Conservation (phyloP, 805 yeast species). For the Pichia scutulata region DNA sequence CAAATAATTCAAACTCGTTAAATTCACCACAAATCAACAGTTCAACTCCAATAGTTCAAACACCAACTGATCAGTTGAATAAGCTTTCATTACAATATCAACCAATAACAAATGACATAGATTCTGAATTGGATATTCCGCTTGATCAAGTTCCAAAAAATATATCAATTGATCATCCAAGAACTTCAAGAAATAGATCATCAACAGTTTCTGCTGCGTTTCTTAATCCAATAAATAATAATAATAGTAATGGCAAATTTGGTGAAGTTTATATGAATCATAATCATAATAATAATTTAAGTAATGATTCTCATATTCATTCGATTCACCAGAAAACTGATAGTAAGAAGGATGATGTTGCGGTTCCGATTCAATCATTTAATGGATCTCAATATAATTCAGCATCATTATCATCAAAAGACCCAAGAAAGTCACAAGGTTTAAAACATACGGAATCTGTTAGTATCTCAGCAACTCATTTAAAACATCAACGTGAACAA, state of each 20-base stretch:
- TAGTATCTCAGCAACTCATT: slow-evolving; percentile 18
- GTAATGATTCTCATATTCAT: neutral
- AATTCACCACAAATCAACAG: neutral
- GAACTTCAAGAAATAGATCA: slow-evolving; percentile 7
- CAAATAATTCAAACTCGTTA: neutral
- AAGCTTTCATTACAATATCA: neutral
- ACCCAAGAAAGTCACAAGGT: slow-evolving; percentile 1
- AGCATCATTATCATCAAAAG: neutral
- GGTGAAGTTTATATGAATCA: neutral
- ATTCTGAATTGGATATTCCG: slow-evolving; percentile 3
- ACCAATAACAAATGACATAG: slow-evolving; percentile 3
- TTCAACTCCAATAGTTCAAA: neutral
- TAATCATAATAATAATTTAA: neutral
- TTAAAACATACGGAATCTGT: slow-evolving; percentile 24
- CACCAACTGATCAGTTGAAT: neutral
- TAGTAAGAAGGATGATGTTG: neutral
- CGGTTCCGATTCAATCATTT: neutral
- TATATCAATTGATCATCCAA: neutral
- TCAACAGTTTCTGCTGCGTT: slow-evolving; percentile 8
- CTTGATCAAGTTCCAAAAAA: neutral
- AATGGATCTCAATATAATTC: neutral
- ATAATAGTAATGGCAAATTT: neutral
- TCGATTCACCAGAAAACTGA: neutral
- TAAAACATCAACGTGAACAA: slow-evolving; percentile 21
- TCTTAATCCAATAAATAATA: neutral